phyloP scores from a whole-genome alignment of 352 stramenopile species.

The Globisporangium rhizosaccharum region DNA sequence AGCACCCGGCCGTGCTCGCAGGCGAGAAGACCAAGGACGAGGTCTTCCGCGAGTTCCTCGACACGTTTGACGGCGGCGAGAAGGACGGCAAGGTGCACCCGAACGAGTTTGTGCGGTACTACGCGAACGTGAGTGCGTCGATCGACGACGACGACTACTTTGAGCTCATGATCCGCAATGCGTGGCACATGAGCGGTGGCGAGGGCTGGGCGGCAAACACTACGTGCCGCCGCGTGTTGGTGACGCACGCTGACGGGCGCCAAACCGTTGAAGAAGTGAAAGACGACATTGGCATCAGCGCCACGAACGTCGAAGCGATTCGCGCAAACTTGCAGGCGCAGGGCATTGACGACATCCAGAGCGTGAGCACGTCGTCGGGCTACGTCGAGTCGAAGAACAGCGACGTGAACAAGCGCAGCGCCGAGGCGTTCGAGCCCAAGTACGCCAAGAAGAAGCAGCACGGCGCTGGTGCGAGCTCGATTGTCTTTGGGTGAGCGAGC shows the following conservation, averaged over 20 bases:
- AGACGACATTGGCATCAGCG: conserved; percentile 36
- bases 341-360: conserved; percentile 20
- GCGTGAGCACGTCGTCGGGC: conserved; percentile 6
- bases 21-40: conserved; percentile 29
- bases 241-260: conserved; percentile 43
- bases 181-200: conserved; percentile 75
- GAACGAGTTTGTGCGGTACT: conserved; percentile 56
- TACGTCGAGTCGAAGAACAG: conserved; percentile 21
- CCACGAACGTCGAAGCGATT: conserved; percentile 21
- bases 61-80: conserved; percentile 32
- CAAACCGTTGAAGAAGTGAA: conserved; percentile 44
- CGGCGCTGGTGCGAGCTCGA: conserved; percentile 68
- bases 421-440: conserved; percentile 42
- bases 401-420: conserved; percentile 6
- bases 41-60: conserved; percentile 29
- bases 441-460: conserved; percentile 76
- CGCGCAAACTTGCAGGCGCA: conserved; percentile 41
- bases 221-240: conserved; percentile 57
- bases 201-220: conserved; percentile 54
- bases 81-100: conserved; percentile 29
- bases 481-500: conserved; percentile 65
- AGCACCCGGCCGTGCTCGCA: conserved; percentile 48
- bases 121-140: conserved; percentile 60
- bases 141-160: conserved; percentile 86
- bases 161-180: conserved; percentile 79